Evolutionary conservation across 768 basidiomycete genomes (phyloP).

Genomic region (Inosperma sp.): DNA sequence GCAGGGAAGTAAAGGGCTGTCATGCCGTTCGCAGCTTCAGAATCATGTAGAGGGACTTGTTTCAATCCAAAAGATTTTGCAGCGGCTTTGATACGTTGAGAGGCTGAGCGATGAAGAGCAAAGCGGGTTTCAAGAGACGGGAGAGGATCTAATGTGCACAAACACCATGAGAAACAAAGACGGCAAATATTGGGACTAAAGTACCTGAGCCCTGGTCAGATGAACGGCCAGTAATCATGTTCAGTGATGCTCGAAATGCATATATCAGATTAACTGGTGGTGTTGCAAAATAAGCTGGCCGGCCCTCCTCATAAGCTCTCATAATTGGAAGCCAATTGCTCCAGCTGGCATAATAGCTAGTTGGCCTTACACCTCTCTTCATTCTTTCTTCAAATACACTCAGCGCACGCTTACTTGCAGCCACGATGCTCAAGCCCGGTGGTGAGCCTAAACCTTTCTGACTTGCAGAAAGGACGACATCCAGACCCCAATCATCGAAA

Average conservation of each 20-base stretch:
- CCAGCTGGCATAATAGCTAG: constrained; percentile 86
- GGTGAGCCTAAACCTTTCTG: constrained; percentile 94
- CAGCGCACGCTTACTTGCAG: constrained; percentile 77
- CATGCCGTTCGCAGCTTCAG: constrained; percentile 89
- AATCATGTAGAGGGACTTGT: constrained; percentile 59
- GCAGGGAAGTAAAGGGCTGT: constrained; percentile 87
- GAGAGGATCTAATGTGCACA: constrained; percentile 21
- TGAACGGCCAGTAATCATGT: constrained; percentile 48
- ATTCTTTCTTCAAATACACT: constrained; percentile 42
- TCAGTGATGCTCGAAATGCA: constrained; percentile 81
- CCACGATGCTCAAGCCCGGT: constrained; percentile 85
- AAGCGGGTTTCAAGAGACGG: constrained; percentile 78
- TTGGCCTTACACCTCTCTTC: constrained; percentile 20
- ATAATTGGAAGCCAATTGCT: constrained; percentile 81
- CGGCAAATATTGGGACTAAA: background rate
- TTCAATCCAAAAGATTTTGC: constrained; percentile 65
- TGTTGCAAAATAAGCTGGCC: constrained; percentile 88
- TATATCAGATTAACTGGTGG: constrained; percentile 93
- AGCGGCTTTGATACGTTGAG: constrained; percentile 62
- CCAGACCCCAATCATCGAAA: constrained; percentile 91
- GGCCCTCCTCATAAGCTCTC: constrained; percentile 83
- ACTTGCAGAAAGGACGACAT: constrained; percentile 79
- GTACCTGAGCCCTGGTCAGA: background rate
- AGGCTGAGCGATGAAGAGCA: constrained; percentile 64
- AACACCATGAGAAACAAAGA: background rate